A percentile compares a stretch with the other conserved stretches of the same genome.
Evolutionary conservation across 495 filamentous ascomycete species (phyloP).

Genomic region (Penicillium flavigenum): DNA sequence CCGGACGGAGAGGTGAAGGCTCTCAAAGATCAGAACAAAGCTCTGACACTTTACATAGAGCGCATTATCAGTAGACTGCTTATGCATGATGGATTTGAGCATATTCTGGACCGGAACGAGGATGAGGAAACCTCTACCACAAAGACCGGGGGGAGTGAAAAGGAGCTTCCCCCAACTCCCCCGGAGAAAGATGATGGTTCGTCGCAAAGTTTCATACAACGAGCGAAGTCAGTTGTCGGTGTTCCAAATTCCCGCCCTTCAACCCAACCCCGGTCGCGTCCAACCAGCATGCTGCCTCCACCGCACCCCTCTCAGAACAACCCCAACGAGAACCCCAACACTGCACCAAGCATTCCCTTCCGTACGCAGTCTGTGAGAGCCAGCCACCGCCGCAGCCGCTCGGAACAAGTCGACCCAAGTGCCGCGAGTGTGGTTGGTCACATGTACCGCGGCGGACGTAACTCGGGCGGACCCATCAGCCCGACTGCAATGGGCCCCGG

Average conservation of each 20-base stretch:
- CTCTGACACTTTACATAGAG: conserved; percentile 94
- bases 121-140: conserved; percentile 44
- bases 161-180: conserved; percentile 82
- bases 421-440: conserved; percentile 74
- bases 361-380: conserved; percentile 63
- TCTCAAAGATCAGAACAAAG: conserved; percentile 94
- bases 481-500: conserved; percentile 50
- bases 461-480: conserved; percentile 56
- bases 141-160: conserved; percentile 53
- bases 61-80: conserved; percentile 94
- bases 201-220: conserved; percentile 64
- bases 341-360: conserved; percentile 81
- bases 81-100: conserved; percentile 90
- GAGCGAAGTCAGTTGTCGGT: conserved; percentile 71
- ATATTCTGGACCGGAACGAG: conserved; percentile 70
- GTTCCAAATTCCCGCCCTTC: conserved; percentile 40
- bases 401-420: conserved; percentile 63
- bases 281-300: conserved; percentile 60
- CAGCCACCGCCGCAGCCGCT: conserved; percentile 61
- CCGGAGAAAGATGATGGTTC: conserved; percentile 55
- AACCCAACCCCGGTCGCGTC: conserved; percentile 56
- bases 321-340: conserved; percentile 67
- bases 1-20: conserved; percentile 76
- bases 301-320: conserved; percentile 36
- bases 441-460: conserved; percentile 75